Evolutionary conservation across 805 yeast genomes (phyloP).

Genomic region (Starmerella potacharoeniae): DNA sequence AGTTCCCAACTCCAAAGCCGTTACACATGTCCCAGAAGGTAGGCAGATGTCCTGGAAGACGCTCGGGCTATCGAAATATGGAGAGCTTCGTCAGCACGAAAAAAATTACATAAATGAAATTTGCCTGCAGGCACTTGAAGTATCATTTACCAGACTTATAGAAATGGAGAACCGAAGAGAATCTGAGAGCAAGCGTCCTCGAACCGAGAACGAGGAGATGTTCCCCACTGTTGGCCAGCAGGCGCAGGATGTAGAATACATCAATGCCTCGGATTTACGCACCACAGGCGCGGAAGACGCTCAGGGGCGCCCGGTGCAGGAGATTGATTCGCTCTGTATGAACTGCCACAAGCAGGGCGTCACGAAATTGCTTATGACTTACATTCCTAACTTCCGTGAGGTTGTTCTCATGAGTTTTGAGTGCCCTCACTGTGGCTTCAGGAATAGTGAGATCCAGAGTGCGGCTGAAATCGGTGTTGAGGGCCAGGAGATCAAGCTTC

Average conservation of each 20-base stretch:
- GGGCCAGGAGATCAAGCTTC: conserved; percentile 63
- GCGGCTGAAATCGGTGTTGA: conserved; percentile 85
- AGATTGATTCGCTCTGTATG: conserved; percentile 91
- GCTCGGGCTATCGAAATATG: not conserved
- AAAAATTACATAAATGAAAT: not conserved
- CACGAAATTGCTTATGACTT: conserved; percentile 73
- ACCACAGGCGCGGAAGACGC: conserved; percentile 71
- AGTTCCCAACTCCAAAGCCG: too few relatives aligned
- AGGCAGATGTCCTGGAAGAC: not conserved
- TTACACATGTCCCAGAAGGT: too few relatives aligned
- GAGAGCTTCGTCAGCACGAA: conserved; percentile 3
- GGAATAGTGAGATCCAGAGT: conserved; percentile 89
- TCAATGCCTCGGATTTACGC: conserved; percentile 39
- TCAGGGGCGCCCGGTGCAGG: conserved; percentile 90
- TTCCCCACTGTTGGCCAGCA: conserved; percentile 24
- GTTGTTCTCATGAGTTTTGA: conserved; percentile 87
- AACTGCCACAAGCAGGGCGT: conserved; percentile 79
- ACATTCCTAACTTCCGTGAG: conserved; percentile 85
- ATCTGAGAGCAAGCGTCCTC: conserved; percentile 9
- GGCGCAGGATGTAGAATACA: conserved; percentile 35
- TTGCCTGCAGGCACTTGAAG: not conserved
- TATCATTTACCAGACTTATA: not conserved
- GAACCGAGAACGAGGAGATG: conserved; percentile 14
- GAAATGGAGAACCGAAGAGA: conserved; percentile 2
- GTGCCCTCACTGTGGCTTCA: conserved; percentile 89